phyloP scores from a whole-genome alignment of 257 asterid species.

The Eucommia ulmoides region DNA sequence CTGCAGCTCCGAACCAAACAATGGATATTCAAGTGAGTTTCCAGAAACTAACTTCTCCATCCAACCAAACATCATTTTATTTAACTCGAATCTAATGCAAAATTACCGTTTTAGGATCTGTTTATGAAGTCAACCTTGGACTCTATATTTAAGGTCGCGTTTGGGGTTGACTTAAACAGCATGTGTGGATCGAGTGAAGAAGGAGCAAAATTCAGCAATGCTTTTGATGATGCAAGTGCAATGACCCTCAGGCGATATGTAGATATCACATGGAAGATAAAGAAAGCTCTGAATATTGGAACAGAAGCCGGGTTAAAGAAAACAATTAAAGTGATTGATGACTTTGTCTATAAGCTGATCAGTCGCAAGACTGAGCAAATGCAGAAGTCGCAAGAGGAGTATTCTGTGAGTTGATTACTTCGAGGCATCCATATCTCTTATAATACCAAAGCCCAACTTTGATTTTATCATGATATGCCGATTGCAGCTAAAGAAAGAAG shows the following conservation, averaged over 20 bases:
- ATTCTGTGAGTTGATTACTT: conserved; percentile 21
- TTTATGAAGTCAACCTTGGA: too few relatives aligned
- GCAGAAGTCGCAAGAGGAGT: conserved; percentile 17
- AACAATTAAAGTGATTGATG: conserved; percentile 26
- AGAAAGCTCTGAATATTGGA: too few relatives aligned
- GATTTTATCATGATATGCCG: conserved; percentile 6
- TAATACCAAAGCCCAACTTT: not conserved
- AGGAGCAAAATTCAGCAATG: conserved; percentile 31
- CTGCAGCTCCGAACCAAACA: conserved; percentile 20
- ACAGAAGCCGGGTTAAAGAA: conserved; percentile 40
- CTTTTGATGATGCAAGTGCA: conserved; percentile 52
- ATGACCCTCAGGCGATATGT: conserved; percentile 56
- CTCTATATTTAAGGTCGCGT: too few relatives aligned
- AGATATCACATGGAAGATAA: conserved; percentile 40
- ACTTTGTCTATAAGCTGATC: conserved; percentile 40
- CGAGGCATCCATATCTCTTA: not conserved
- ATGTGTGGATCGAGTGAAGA: too few relatives aligned
- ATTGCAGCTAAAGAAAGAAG: conserved; percentile 39
- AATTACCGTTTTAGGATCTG: conserved; percentile 28
- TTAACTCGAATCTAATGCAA: not conserved
- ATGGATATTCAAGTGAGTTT: conserved; percentile 56
- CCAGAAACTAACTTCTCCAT: not conserved
- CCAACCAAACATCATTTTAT: not conserved
- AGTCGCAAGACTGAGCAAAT: conserved; percentile 25
- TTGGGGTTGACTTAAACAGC: conserved; percentile 43